A percentile compares a stretch with the other conserved stretches of the same genome.
Evolutionary conservation across 2,329 filamentous ascomycete species (phyloP).

Genomic region (Alternaria novae-zelandiae): DNA sequence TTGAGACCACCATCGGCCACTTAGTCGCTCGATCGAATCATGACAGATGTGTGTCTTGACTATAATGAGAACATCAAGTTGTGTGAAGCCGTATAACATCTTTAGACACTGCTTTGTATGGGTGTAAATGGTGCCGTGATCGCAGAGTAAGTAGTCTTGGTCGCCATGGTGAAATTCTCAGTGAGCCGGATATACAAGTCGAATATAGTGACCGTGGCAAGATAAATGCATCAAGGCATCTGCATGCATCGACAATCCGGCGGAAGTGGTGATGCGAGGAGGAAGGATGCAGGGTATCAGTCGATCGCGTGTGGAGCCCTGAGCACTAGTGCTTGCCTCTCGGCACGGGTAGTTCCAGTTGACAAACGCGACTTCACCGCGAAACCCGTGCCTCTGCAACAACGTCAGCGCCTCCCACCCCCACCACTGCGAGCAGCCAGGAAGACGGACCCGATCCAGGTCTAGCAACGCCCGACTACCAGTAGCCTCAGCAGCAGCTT

Average conservation of each 20-base stretch:
- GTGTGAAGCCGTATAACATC: not conserved
- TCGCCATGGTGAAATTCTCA: not conserved
- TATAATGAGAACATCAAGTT: not conserved
- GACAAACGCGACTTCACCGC: slow-evolving; percentile 29
- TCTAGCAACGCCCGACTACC: slow-evolving; percentile 11
- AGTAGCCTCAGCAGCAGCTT: not conserved
- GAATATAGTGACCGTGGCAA: not conserved
- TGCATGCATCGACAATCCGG: not conserved
- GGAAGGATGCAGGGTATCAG: slow-evolving; percentile 6
- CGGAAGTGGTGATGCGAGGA: not conserved
- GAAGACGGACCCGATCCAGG: slow-evolving; percentile 22
- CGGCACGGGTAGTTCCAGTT: slow-evolving; percentile 22
- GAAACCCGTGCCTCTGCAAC: slow-evolving; percentile 28
- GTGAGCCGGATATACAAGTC: not conserved
- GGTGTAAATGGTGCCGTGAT: not conserved
- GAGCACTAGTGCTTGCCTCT: slow-evolving; percentile 22
- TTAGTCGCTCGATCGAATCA: not conserved
- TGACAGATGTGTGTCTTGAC: not conserved
- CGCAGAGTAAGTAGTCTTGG: not conserved
- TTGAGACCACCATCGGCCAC: not conserved
- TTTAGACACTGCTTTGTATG: not conserved
- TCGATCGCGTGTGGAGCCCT: slow-evolving; percentile 8
- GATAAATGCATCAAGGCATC: not conserved
- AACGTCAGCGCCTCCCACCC: slow-evolving; percentile 26
- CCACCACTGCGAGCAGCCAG: slow-evolving; percentile 26